These are phyloP conservation scores for Ogataea wickerhamii DNA, from an alignment of 805 yeast genomes.

Conservation along the genomic window DNA sequence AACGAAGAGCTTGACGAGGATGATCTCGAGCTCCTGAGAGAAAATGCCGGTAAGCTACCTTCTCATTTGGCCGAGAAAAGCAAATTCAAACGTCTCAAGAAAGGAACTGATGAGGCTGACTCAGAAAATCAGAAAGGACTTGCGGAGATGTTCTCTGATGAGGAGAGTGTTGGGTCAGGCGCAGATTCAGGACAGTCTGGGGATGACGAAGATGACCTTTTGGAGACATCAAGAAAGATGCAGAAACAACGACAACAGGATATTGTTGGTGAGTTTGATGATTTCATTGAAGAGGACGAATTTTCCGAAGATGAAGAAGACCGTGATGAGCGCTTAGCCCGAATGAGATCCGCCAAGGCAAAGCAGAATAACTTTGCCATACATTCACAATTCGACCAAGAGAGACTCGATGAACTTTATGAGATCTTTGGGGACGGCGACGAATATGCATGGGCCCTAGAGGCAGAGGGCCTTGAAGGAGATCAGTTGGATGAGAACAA, in stretches of 20 bases:
- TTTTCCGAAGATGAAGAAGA: conserved; percentile 86
- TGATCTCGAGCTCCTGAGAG: conserved; percentile 87
- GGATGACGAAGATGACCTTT: conserved; percentile 33
- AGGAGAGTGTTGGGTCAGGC: conserved; percentile 31
- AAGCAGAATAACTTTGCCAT: conserved; percentile 29
- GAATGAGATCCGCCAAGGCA: conserved; percentile 33
- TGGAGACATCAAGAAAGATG: conserved; percentile 27
- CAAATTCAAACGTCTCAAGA: conserved; percentile 77
- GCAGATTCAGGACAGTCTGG: conserved; percentile 27
- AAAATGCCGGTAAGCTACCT: conserved; percentile 77
- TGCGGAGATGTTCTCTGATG: conserved; percentile 70
- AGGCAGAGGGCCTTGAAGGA: conserved; percentile 71
- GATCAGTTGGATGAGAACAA: conserved; percentile 32
- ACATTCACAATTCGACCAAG: conserved; percentile 66
- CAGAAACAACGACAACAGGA: conserved; percentile 25
- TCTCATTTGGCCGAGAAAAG: conserved; percentile 34
- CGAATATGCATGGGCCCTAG: conserved; percentile 97
- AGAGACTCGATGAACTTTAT: conserved; percentile 85
- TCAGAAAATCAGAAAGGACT: conserved; percentile 38
- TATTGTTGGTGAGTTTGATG: conserved; percentile 82
- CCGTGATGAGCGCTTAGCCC: conserved; percentile 39
- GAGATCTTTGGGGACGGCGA: conserved; percentile 97
- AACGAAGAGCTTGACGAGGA: conserved; percentile 86
- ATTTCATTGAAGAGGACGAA: conserved; percentile 96
- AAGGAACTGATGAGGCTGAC: conserved; percentile 50